Evolutionary conservation across 2,329 filamentous ascomycete genomes (phyloP).

Genomic region (Zymoseptoria ardabiliae): DNA sequence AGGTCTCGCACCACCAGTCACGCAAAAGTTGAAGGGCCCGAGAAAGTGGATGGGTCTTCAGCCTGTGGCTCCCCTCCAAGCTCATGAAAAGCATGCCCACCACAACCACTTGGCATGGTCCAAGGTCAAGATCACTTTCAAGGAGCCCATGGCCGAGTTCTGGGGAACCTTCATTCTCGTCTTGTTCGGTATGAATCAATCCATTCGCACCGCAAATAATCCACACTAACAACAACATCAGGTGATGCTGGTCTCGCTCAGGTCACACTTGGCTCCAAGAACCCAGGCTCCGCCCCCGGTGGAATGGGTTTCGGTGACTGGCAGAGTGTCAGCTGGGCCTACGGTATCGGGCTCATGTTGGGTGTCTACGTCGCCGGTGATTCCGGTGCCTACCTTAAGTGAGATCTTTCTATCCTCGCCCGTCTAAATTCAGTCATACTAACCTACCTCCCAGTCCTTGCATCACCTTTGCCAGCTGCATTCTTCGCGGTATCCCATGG

Average conservation of each 20-base stretch:
- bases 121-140: slow-evolving; percentile 33
- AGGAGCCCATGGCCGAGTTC: slow-evolving; percentile 41
- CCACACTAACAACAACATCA: neutral
- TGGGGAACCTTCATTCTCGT: slow-evolving; percentile 38
- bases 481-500: slow-evolving; percentile 64
- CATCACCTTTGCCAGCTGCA: slow-evolving; percentile 61
- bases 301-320: slow-evolving; percentile 37
- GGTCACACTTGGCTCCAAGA: slow-evolving; percentile 33
- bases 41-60: slow-evolving; percentile 31
- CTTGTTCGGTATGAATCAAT: slow-evolving; percentile 27
- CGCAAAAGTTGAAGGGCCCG: neutral
- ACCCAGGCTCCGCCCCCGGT: slow-evolving; percentile 33
- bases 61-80: slow-evolving; percentile 35
- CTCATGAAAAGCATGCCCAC: slow-evolving; percentile 34
- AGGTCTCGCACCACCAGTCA: neutral
- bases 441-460: slow-evolving; percentile 47
- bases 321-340: slow-evolving; percentile 39
- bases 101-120: slow-evolving; percentile 36
- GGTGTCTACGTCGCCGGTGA: slow-evolving; percentile 41
- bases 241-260: slow-evolving; percentile 39
- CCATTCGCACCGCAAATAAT: neutral
- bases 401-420: neutral
- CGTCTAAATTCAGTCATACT: neutral
- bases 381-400: slow-evolving; percentile 38
- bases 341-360: slow-evolving; percentile 59